phyloP scores from a whole-genome alignment of 2,329 filamentous ascomycete genomes.

The Ceratocystis huliohia region DNA sequence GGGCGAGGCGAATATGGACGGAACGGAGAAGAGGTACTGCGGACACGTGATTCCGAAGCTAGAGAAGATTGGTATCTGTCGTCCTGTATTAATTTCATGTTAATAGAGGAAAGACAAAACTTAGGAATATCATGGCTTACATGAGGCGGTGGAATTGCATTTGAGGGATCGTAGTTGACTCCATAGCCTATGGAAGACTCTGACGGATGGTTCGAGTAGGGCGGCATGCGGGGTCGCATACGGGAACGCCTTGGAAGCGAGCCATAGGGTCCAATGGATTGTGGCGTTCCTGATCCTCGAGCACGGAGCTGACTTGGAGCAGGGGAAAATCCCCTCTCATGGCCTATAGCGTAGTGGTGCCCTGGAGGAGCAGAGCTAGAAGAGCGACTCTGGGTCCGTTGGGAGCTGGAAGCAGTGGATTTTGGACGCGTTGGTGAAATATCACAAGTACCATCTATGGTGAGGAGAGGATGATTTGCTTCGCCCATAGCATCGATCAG shows the following conservation, averaged over 20 bases:
- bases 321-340: constrained; percentile 1
- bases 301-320: constrained; percentile 11
- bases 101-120: background rate
- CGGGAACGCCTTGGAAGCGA: constrained; percentile 2
- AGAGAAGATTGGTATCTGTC: background rate
- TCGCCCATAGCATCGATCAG: constrained; percentile 19
- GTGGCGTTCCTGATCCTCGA: constrained; percentile 5
- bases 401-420: constrained; percentile 1
- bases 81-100: background rate
- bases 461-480: constrained; percentile 14
- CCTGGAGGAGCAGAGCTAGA: constrained; percentile 13
- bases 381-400: constrained; percentile 12
- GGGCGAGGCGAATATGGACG: background rate
- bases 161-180: background rate
- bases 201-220: background rate
- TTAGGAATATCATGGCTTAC: background rate
- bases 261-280: background rate
- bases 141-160: background rate
- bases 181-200: background rate
- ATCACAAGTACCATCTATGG: constrained; percentile 8
- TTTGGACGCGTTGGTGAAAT: constrained; percentile 1
- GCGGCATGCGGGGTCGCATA: background rate
- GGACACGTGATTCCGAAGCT: background rate
- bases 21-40: constrained; percentile 3
- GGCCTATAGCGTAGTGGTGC: background rate